phyloP scores from a whole-genome alignment of 108 stramenopile genomes.

The Nitzschia putrida region DNA sequence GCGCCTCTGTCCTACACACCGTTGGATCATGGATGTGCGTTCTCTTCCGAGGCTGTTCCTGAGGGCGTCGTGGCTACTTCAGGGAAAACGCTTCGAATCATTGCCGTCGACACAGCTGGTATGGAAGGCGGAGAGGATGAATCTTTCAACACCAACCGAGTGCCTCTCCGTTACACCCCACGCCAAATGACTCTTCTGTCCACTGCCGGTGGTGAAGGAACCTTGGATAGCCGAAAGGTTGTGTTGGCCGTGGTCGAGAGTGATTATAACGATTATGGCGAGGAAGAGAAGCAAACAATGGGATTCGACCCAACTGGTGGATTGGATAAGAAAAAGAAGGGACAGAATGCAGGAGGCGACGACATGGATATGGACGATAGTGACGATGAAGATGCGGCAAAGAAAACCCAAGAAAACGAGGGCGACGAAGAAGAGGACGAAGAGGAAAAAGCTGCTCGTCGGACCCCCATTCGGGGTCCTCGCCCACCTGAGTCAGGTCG shows the following conservation, averaged over 20 bases:
- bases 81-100: constrained; percentile 87
- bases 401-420: constrained; percentile 50
- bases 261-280: constrained; percentile 91
- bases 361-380: constrained; percentile 81
- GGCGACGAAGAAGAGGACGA: constrained; percentile 85
- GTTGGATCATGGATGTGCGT: constrained; percentile 90
- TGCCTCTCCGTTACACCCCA: constrained; percentile 93
- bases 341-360: constrained; percentile 55
- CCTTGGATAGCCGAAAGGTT: constrained; percentile 42
- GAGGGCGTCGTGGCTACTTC: constrained; percentile 97
- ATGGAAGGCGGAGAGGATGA: constrained; percentile 77
- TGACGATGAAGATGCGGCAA: constrained; percentile 44
- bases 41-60: constrained; percentile 84
- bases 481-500: constrained; percentile 75
- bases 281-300: constrained; percentile 75
- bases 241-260: constrained; percentile 93
- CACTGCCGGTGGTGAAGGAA: constrained; percentile 21
- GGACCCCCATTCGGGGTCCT: constrained; percentile 87
- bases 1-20: constrained; percentile 93
- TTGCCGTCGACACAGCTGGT: constrained; percentile 80
- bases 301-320: constrained; percentile 72
- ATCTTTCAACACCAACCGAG: constrained; percentile 85
- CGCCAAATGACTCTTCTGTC: constrained; percentile 88
- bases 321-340: constrained; percentile 38
- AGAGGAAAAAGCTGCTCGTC: constrained; percentile 64